Conservation (phyloP, 495 filamentous ascomycete genomes). For the Parachaetomium inaequale region DNA sequence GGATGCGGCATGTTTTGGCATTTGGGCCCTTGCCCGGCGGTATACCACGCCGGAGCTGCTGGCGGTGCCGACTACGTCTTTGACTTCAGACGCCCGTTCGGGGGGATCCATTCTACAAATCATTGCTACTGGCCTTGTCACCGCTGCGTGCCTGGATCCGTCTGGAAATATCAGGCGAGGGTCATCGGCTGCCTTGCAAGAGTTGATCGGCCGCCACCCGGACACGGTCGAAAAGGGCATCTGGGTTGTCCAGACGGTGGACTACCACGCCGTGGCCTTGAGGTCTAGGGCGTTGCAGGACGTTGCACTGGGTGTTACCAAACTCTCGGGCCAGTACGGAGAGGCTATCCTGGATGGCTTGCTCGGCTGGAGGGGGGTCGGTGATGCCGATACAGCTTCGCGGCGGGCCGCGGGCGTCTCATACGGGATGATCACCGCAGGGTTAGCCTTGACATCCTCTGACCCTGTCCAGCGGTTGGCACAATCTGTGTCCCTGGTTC, state of each 20-base stretch:
- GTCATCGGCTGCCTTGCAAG: conserved; percentile 88
- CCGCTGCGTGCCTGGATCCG: conserved; percentile 81
- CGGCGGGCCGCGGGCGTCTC: conserved; percentile 67
- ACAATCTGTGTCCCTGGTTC: conserved; percentile 33
- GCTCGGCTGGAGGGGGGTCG: conserved; percentile 83
- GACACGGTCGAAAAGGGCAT: conserved; percentile 79
- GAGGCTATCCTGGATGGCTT: conserved; percentile 63
- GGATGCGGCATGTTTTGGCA: conserved; percentile 92
- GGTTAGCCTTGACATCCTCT: conserved; percentile 26
- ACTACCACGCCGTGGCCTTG: conserved; percentile 88
- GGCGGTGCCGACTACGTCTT: conserved; percentile 48
- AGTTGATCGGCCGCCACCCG: conserved; percentile 89
- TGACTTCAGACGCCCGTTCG: not conserved
- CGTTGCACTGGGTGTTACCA: conserved; percentile 64
- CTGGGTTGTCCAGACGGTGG: conserved; percentile 76
- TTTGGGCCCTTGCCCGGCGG: conserved; percentile 85
- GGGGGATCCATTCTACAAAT: conserved; percentile 61
- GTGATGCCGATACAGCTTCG: conserved; percentile 67
- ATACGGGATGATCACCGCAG: conserved; percentile 57
- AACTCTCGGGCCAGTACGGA: conserved; percentile 65
- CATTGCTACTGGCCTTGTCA: conserved; percentile 73
- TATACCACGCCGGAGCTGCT: conserved; percentile 79
- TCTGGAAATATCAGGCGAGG: conserved; percentile 89
- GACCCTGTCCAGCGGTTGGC: conserved; percentile 31
- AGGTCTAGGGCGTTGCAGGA: conserved; percentile 76